Conservation (phyloP, 202 grass and related monocot genomes). For the Dendrocalamus latiflorus region DNA sequence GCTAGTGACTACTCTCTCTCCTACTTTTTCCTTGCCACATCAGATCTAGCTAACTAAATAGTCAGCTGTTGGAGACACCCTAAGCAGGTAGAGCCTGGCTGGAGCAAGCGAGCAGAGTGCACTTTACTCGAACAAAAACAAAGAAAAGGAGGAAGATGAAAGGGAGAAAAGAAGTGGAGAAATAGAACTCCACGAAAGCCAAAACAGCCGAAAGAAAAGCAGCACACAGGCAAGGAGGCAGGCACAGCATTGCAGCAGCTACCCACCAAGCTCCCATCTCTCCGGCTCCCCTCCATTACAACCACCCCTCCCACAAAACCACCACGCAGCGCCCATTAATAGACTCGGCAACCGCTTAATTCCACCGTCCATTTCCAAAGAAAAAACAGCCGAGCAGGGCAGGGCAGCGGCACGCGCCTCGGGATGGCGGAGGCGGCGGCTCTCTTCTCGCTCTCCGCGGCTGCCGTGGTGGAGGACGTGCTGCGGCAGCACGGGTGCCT, state of each 20-base stretch:
- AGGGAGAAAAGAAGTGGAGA: neutral
- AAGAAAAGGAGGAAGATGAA: neutral
- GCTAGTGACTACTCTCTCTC: too few relatives aligned
- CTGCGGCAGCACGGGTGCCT: slow-evolving; percentile 77
- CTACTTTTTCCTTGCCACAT: too few relatives aligned
- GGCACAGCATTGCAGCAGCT: slow-evolving; percentile 1
- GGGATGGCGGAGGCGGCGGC: slow-evolving; percentile 57
- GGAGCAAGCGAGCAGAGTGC: slow-evolving; percentile 22
- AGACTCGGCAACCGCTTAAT: slow-evolving; percentile 39
- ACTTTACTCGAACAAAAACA: slow-evolving; percentile 41
- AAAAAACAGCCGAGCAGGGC: neutral
- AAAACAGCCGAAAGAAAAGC: slow-evolving; percentile 48
- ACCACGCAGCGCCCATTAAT: slow-evolving; percentile 43
- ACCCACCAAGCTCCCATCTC: slow-evolving; percentile 49
- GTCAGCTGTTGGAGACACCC: too few relatives aligned
- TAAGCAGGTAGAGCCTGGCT: neutral
- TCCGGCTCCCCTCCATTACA: slow-evolving; percentile 45
- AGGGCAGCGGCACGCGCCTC: neutral
- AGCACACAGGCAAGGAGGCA: too few relatives aligned
- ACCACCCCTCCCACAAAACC: slow-evolving; percentile 45
- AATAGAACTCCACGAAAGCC: slow-evolving; percentile 21
- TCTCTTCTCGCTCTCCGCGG: slow-evolving; percentile 61
- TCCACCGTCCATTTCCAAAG: slow-evolving; percentile 36
- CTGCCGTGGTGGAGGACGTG: slow-evolving; percentile 87
- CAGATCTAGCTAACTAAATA: too few relatives aligned